Conservation (phyloP, 192 early-diverging fungal genomes). For the Rhizoclosmatium sp. region DNA sequence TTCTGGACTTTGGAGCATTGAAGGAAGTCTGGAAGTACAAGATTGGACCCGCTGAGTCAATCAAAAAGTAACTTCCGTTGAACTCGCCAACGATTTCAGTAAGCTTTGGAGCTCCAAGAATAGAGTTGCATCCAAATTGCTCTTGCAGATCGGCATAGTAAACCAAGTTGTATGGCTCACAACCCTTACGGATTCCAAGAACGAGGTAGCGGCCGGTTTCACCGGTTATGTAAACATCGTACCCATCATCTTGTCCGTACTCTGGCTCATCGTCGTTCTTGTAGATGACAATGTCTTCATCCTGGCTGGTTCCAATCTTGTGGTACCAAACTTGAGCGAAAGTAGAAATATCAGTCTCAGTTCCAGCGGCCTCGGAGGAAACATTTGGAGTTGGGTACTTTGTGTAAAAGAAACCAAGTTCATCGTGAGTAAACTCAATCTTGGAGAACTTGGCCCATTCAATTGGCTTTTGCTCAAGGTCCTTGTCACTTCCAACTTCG, state of each 20-base stretch:
- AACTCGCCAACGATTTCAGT: constrained; percentile 24
- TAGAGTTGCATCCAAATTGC: constrained; percentile 31
- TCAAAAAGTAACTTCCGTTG: constrained; percentile 19
- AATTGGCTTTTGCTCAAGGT: constrained; percentile 48
- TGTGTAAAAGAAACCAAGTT: constrained; percentile 74
- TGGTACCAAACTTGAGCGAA: constrained; percentile 50
- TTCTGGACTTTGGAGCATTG: constrained; percentile 65
- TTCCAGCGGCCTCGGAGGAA: constrained; percentile 54
- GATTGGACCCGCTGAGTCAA: constrained; percentile 58
- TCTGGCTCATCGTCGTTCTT: constrained; percentile 25
- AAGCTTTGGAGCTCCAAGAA: constrained; percentile 16
- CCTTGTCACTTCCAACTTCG: constrained; percentile 36
- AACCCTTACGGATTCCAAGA: constrained; percentile 51
- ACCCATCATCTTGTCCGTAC: constrained; percentile 23
- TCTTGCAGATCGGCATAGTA: constrained; percentile 45
- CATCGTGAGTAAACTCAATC: constrained; percentile 71
- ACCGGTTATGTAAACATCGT: constrained; percentile 1
- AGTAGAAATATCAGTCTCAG: constrained; percentile 59
- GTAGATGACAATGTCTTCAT: constrained; percentile 54
- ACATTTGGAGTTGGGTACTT: constrained; percentile 53
- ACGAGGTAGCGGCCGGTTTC: constrained; percentile 57
- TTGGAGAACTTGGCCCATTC: constrained; percentile 67
- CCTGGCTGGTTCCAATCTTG: constrained; percentile 60
- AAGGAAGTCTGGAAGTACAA: constrained; percentile 70
- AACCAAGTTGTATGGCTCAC: constrained; percentile 55